Base-by-base conservation (phyloP, 768 basidiomycete species). In the Tulasnella sp. region DNA sequence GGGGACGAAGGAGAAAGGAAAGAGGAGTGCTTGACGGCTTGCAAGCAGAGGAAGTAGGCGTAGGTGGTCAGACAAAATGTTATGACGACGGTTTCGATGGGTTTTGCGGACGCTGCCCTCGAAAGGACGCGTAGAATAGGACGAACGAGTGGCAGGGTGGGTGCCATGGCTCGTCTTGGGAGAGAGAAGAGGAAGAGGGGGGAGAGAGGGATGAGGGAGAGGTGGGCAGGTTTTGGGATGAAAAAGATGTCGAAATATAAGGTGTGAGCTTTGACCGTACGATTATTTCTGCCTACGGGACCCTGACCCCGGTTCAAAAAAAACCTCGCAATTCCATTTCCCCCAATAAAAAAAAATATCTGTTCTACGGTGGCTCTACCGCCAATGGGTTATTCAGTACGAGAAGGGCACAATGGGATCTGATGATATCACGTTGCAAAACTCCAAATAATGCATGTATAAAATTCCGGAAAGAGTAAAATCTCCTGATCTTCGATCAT, bases 41-140 rank as follows among this genome's bases (percentile, higher is more conserved):
- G 89, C 77, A 99, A 88, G 79, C 97, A 87, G 81, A 97, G 95
- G 83, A 99, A 97, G 83, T 99, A 99, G 68, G 94, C 92, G 72
- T 99, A 88, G 0, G 97, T 99, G 29, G 93, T 92, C 77, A 96
- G 82, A 80, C 96, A 89, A 82, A 91, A 93, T 85, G 94, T 92
- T 82, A 90, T 89, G 76, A 97, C 95, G 79, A 97, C 94, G 9
- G 92, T 92, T 81, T 98, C 96, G 74, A 85, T 84, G 19, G 85
- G 85, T 19, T 82, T 80, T 11, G 82, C 78, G 31, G 84, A 79
- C 1, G 83, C 82, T 22, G 78, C 72, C 31, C 70, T 68, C 31
- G 76, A 76, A 25, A 79, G 72, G 29, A 49, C 40, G 40, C 79
- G 79, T 38, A 79, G 70, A 42, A 78, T 36, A 17, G 78, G 72